Evolutionary conservation across 1,284 basidiomycete species (phyloP).

Genomic region (Gastroboletus turbinatus): DNA sequence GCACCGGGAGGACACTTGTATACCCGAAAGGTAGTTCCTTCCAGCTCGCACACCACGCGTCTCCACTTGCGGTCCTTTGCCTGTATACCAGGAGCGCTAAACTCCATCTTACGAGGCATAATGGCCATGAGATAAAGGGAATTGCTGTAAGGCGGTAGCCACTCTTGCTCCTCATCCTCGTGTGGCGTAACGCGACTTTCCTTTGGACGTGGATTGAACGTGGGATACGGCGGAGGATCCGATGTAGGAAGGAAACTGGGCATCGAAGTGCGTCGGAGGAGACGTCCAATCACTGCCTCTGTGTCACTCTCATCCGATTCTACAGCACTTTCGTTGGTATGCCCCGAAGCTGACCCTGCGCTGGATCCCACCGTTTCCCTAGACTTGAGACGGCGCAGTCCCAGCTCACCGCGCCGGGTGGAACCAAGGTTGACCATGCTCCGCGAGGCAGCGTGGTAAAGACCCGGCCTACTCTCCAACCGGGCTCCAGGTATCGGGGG

Average conservation of each 20-base stretch:
- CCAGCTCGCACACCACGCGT: slow-evolving; percentile 84
- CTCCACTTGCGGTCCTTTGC: slow-evolving; percentile 92
- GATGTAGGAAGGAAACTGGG: slow-evolving; percentile 34
- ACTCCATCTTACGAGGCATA: slow-evolving; percentile 95
- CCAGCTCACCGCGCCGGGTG: slow-evolving; percentile 24
- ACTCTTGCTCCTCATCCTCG: slow-evolving; percentile 71
- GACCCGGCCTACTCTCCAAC: slow-evolving; percentile 26
- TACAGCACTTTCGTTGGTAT: slow-evolving; percentile 3
- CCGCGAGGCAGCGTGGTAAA: slow-evolving; percentile 45
- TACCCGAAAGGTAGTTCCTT: slow-evolving; percentile 86
- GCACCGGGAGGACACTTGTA: slow-evolving; percentile 66
- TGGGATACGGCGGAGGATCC: slow-evolving; percentile 37
- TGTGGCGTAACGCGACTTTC: slow-evolving; percentile 14
- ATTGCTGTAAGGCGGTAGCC: slow-evolving; percentile 83
- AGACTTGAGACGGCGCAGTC: slow-evolving; percentile 7
- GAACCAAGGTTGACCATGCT: slow-evolving; percentile 43
- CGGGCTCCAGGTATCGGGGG: slow-evolving; percentile 4
- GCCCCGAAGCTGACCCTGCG: slow-evolving; percentile 13
- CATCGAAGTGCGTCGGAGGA: slow-evolving; percentile 34
- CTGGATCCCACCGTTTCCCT: slow-evolving; percentile 16
- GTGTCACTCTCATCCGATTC: slow-evolving; percentile 27
- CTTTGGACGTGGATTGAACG: slow-evolving; percentile 28
- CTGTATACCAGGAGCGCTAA: slow-evolving; percentile 80
- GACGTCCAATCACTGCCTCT: slow-evolving; percentile 25
- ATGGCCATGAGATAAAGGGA: slow-evolving; percentile 80